Conservation (phyloP, 2,329 filamentous ascomycete species). For the Atkinsonella hypoxylon region DNA sequence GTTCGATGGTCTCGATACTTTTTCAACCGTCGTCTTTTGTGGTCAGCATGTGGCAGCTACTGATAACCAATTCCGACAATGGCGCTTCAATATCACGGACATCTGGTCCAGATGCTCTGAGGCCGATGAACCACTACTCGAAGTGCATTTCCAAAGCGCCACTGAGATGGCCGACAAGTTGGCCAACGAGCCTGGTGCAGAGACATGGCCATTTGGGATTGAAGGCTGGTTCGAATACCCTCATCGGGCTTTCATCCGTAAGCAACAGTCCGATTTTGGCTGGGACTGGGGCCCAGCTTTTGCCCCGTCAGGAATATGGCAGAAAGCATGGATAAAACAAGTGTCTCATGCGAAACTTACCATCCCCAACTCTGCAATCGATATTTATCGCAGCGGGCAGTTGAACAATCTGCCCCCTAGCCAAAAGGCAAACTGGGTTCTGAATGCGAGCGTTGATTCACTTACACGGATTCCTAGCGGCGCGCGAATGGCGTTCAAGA, state of each 20-base stretch:
- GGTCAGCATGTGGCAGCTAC: conserved; percentile 40
- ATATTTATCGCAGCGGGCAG: conserved; percentile 46
- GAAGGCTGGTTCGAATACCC: conserved; percentile 11
- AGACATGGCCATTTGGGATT: conserved; percentile 3
- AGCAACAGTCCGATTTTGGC: conserved; percentile 51
- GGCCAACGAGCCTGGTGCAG: conserved; percentile 4
- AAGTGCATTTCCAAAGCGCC: conserved; percentile 13
- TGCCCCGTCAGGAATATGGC: conserved; percentile 51
- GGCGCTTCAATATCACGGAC: conserved; percentile 42
- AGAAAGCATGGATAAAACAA: conserved; percentile 44
- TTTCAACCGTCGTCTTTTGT: conserved; percentile 43
- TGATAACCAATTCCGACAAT: conserved; percentile 52
- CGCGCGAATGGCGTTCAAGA: conserved; percentile 30
- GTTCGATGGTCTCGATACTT: conserved; percentile 52
- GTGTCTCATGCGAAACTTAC: neutral
- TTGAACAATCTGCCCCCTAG: conserved; percentile 45
- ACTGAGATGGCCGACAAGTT: conserved; percentile 8
- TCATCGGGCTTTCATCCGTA: conserved; percentile 30
- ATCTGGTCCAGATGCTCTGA: conserved; percentile 19
- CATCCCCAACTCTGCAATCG: conserved; percentile 38
- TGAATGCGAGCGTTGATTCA: conserved; percentile 49
- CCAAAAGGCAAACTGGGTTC: conserved; percentile 43
- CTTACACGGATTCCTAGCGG: conserved; percentile 33
- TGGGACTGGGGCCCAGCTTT: conserved; percentile 55
- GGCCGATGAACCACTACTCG: conserved; percentile 6